phyloP scores from a whole-genome alignment of 2,329 filamentous ascomycete species.

The Neopestalotiopsis sp. region DNA sequence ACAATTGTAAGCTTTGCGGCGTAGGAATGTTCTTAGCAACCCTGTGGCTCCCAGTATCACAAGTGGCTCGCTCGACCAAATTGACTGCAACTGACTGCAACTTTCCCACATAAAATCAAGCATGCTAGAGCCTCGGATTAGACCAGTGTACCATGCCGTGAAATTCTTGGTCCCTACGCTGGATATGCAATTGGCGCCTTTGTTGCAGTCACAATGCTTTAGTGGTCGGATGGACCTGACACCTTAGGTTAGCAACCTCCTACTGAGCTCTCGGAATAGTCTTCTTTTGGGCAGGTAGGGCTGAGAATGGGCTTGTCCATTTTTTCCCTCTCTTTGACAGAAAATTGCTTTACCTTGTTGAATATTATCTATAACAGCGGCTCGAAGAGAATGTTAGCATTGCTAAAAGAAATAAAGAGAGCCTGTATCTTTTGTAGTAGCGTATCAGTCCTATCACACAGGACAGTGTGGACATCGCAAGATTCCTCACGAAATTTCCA shows the following conservation, averaged over 20 bases:
- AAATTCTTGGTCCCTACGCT: not conserved
- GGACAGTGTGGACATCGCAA: not conserved
- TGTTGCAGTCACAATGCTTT: not conserved
- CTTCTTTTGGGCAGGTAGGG: not conserved
- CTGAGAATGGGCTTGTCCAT: not conserved
- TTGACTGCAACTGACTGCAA: slow-evolving; percentile 5
- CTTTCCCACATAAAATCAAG: slow-evolving; percentile 13
- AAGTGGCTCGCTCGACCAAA: too few relatives aligned
- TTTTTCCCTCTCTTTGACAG: too few relatives aligned
- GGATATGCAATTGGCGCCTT: not conserved
- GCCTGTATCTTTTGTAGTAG: not conserved
- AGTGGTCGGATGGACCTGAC: slow-evolving; percentile 1
- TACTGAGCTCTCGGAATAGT: not conserved
- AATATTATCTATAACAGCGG: too few relatives aligned
- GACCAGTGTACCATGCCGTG: not conserved
- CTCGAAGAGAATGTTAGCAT: not conserved
- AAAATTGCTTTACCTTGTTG: too few relatives aligned
- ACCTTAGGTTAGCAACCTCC: not conserved
- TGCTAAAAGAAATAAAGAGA: not conserved
- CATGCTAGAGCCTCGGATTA: not conserved
- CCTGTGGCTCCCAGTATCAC: too few relatives aligned
- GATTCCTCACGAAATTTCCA: not conserved
- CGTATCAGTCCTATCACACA: not conserved
- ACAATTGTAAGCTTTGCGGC: too few relatives aligned
- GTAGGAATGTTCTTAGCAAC: too few relatives aligned